These are phyloP conservation scores for Sphagnum fallax DNA, from an alignment of 228 moss, liverwort and hornwort species.

Conservation along the genomic window DNA sequence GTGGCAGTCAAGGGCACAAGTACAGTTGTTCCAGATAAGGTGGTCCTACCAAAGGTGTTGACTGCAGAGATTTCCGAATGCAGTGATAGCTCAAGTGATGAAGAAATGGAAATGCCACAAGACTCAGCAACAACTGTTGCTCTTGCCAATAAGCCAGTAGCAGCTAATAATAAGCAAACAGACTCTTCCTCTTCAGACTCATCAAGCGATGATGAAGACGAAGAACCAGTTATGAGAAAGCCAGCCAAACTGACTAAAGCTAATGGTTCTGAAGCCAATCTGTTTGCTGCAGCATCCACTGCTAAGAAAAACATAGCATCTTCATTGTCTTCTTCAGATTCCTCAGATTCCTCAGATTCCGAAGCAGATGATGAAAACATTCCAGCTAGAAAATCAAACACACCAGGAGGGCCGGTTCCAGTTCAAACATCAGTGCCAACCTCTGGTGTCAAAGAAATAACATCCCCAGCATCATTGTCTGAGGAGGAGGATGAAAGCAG, in stretches of 20 bases:
- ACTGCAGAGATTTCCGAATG: slow-evolving; percentile 30
- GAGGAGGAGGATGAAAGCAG: slow-evolving; percentile 43
- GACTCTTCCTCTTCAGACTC: slow-evolving; percentile 27
- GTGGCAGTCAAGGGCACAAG: slow-evolving; percentile 1
- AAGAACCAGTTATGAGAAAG: slow-evolving; percentile 10
- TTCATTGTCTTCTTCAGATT: slow-evolving; percentile 8
- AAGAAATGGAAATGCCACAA: slow-evolving; percentile 37
- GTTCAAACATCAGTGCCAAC: no score
- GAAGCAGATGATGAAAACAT: slow-evolving; percentile 9
- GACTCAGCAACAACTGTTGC: no score
- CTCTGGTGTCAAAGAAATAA: no score
- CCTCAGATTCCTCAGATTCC: slow-evolving; percentile 10
- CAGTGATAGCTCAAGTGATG: slow-evolving; percentile 51
- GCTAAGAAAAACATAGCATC: neutral
- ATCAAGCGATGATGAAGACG: slow-evolving; percentile 44
- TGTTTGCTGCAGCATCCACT: neutral
- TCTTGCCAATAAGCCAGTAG: neutral
- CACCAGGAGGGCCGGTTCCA: neutral
- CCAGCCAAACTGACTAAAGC: slow-evolving; percentile 2
- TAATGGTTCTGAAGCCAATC: slow-evolving; percentile 1
- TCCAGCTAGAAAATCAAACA: neutral
- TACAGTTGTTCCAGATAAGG: slow-evolving; percentile 14
- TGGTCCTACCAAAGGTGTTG: slow-evolving; percentile 10
- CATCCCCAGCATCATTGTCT: neutral
- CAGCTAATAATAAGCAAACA: slow-evolving; percentile 20